Percentiles rank a stretch among this genome's conserved stretches.
phyloP scores from a whole-genome alignment of 331 rosid species.

The Malus hybrid region DNA sequence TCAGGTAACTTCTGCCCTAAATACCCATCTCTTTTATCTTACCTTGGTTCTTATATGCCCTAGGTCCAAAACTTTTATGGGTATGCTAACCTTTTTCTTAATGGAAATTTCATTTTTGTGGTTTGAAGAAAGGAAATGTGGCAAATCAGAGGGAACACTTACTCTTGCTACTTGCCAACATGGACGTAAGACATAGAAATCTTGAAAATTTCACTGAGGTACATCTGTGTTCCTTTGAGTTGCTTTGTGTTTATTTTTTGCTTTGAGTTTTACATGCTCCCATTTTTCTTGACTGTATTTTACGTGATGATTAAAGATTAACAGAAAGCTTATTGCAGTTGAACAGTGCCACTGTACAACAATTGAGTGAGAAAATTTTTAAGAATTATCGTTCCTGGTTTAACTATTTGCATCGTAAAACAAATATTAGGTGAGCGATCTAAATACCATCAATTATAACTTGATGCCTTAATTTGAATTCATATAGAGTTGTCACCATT shows the following conservation, averaged over 20 bases:
- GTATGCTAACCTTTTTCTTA: neutral
- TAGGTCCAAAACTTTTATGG: neutral
- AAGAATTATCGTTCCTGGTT: slow-evolving; percentile 95
- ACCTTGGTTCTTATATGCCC: neutral
- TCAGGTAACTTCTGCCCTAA: slow-evolving; percentile 52
- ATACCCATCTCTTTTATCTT: slow-evolving; percentile 6
- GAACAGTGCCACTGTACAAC: slow-evolving; percentile 40
- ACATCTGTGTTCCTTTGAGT: slow-evolving; percentile 13
- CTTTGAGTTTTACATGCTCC: neutral
- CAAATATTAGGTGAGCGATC: slow-evolving; percentile 49
- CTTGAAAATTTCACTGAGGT: slow-evolving; percentile 35
- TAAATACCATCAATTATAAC: slow-evolving; percentile 12
- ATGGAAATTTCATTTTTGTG: slow-evolving; percentile 13
- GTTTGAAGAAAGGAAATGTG: slow-evolving; percentile 85
- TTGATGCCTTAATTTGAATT: slow-evolving; percentile 5
- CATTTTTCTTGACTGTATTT: slow-evolving; percentile 2
- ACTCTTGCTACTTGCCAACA: slow-evolving; percentile 84
- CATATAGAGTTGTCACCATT: slow-evolving; percentile 8
- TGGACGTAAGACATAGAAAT: slow-evolving; percentile 41
- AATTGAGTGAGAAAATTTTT: slow-evolving; percentile 43
- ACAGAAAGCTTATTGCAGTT: slow-evolving; percentile 52
- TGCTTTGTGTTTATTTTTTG: slow-evolving; percentile 4
- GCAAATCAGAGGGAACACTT: slow-evolving; percentile 98
- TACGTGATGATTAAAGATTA: slow-evolving; percentile 18
- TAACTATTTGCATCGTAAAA: slow-evolving; percentile 54